These are phyloP conservation scores for Talaromyces thailandensis DNA, from an alignment of 495 filamentous ascomycete species.

Conservation along the genomic window DNA sequence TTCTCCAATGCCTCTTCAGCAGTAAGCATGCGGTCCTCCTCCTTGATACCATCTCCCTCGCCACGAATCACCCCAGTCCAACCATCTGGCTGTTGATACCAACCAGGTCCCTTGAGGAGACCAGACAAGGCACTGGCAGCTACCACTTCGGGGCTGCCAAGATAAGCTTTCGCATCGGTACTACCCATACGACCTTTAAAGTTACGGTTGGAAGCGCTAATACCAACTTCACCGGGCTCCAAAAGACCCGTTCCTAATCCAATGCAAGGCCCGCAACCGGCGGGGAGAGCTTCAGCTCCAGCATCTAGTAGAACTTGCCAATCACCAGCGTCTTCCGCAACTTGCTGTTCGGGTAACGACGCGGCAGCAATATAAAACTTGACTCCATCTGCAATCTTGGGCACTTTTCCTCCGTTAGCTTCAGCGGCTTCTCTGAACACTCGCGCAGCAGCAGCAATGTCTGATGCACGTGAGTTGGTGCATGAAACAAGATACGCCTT, in stretches of 20 bases:
- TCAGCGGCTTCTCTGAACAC: conserved; percentile 75
- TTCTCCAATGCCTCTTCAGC: conserved; percentile 62
- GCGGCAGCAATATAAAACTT: conserved; percentile 91
- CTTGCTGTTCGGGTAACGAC: conserved; percentile 67
- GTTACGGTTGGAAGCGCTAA: conserved; percentile 81
- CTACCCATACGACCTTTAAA: conserved; percentile 92
- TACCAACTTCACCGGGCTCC: conserved; percentile 81
- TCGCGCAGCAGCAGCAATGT: conserved; percentile 71
- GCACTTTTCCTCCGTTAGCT: conserved; percentile 30
- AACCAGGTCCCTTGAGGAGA: conserved; percentile 69
- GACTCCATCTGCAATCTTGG: conserved; percentile 72
- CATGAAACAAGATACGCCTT: conserved; percentile 89
- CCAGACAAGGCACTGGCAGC: conserved; percentile 79
- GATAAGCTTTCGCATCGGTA: conserved; percentile 75
- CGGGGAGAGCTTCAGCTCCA: conserved; percentile 64
- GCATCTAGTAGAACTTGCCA: conserved; percentile 81
- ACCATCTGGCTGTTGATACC: conserved; percentile 62
- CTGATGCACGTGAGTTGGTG: conserved; percentile 79
- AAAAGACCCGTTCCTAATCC: conserved; percentile 77
- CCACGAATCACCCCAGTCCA: conserved; percentile 59
- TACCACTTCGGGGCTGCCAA: conserved; percentile 85
- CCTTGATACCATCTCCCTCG: conserved; percentile 56
- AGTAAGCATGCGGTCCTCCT: conserved; percentile 51
- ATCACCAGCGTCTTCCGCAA: conserved; percentile 73
- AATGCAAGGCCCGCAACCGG: conserved; percentile 87